These are phyloP conservation scores for Fusarium mundagurra DNA, from an alignment of 2,329 filamentous ascomycete genomes.

Conservation along the genomic window DNA sequence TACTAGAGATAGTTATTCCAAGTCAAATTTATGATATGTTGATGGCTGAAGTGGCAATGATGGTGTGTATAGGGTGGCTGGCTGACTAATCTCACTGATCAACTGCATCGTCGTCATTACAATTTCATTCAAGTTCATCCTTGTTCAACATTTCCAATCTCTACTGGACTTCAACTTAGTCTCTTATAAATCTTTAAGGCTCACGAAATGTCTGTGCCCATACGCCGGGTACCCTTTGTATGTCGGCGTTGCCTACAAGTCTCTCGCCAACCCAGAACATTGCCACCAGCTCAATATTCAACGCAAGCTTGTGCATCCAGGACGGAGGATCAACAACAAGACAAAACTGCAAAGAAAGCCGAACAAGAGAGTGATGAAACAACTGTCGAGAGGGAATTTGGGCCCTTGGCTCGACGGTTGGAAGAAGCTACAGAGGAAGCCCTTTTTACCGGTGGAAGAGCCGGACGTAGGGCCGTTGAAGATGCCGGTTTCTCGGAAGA, in stretches of 20 bases:
- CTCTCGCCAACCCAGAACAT: neutral
- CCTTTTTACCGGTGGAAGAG: conserved; percentile 65
- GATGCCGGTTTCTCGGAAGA: conserved; percentile 73
- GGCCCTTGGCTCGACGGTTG: conserved; percentile 66
- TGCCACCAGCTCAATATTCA: conserved; percentile 26
- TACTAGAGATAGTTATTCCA: neutral
- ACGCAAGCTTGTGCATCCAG: conserved; percentile 21
- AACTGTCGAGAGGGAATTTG: conserved; percentile 39
- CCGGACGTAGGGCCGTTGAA: conserved; percentile 67
- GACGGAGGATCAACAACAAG: neutral
- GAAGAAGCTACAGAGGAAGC: conserved; percentile 72
- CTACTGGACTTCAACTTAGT: neutral
- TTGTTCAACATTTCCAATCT: neutral
- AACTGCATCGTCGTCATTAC: conserved; percentile 23
- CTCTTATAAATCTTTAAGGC: neutral
- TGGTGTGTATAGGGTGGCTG: neutral
- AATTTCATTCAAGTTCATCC: neutral
- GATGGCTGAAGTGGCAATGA: neutral
- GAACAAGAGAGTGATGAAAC: neutral
- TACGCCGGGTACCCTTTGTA: conserved; percentile 12
- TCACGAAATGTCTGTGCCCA: neutral
- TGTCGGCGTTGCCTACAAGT: conserved; percentile 36
- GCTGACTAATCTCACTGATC: conserved; percentile 32
- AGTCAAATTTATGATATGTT: neutral
- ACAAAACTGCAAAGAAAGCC: neutral